Percentiles rank a stretch among this genome's conserved stretches.
phyloP scores from a whole-genome alignment of 2,329 filamentous ascomycete genomes.

The Chalara sp. region DNA sequence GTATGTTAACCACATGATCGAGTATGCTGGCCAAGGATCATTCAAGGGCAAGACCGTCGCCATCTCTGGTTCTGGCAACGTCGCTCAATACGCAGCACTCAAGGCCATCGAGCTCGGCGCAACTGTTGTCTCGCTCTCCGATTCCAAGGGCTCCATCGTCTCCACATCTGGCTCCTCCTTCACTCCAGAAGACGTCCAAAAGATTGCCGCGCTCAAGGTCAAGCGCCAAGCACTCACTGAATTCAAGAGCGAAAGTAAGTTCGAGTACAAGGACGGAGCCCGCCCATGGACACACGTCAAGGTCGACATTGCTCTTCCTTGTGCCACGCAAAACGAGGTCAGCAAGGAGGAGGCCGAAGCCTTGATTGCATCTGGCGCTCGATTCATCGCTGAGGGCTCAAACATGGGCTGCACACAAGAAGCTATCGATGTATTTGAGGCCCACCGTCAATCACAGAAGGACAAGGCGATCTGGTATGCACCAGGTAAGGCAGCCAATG shows the following conservation, averaged over 20 bases:
- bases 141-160: slow-evolving; percentile 81
- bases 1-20: slow-evolving; percentile 93
- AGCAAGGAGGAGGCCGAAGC: slow-evolving; percentile 81
- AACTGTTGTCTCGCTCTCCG: slow-evolving; percentile 85
- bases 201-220: slow-evolving; percentile 82
- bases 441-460: slow-evolving; percentile 63
- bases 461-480: slow-evolving; percentile 82
- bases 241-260: slow-evolving; percentile 58
- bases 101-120: slow-evolving; percentile 95
- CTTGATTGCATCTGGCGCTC: slow-evolving; percentile 67
- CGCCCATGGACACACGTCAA: slow-evolving; percentile 88
- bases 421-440: slow-evolving; percentile 90
- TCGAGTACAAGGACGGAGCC: slow-evolving; percentile 80
- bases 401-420: slow-evolving; percentile 99
- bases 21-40: slow-evolving; percentile 77
- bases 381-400: slow-evolving; percentile 90
- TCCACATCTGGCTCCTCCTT: slow-evolving; percentile 65
- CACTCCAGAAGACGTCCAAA: slow-evolving; percentile 69
- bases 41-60: slow-evolving; percentile 91
- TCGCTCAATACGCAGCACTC: slow-evolving; percentile 93
- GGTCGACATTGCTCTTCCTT: slow-evolving; percentile 87
- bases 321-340: slow-evolving; percentile 96
- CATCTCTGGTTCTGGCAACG: slow-evolving; percentile 95
- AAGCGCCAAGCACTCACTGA: slow-evolving; percentile 75
- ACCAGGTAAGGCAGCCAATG: slow-evolving; percentile 94